phyloP scores from a whole-genome alignment of 345 rosid genomes.

The Geranium brycei region DNA sequence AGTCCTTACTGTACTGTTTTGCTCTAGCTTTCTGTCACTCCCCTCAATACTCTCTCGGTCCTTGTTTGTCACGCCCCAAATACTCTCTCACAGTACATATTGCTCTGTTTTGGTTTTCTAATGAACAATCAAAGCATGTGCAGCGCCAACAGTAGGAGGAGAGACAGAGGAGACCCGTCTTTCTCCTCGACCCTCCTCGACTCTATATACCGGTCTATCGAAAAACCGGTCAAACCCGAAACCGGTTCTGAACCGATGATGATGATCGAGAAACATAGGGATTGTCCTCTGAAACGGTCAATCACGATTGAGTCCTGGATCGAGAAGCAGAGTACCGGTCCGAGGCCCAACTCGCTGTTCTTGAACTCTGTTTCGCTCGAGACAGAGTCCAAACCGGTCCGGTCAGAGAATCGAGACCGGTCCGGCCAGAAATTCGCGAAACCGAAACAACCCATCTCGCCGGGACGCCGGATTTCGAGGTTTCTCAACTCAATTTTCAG shows the following conservation, averaged over 20 bases:
- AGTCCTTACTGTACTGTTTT: too few relatives aligned
- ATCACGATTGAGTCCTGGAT: constrained; percentile 46
- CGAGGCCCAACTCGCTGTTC: constrained; percentile 28
- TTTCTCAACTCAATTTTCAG: constrained; percentile 69
- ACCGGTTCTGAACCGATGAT: too few relatives aligned
- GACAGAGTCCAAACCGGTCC: constrained; percentile 18
- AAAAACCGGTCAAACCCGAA: constrained; percentile 23
- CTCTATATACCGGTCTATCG: constrained; percentile 57
- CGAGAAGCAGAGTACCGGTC: constrained; percentile 26
- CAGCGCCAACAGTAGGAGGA: too few relatives aligned
- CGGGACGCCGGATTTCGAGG: constrained; percentile 52
- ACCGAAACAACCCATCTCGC: constrained; percentile 69
- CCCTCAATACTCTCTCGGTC: too few relatives aligned
- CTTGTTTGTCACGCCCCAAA: too few relatives aligned
- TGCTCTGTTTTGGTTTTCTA: too few relatives aligned
- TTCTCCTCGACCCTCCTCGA: constrained; percentile 80
- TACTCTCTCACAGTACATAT: too few relatives aligned
- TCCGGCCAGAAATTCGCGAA: constrained; percentile 20
- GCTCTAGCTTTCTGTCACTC: too few relatives aligned
- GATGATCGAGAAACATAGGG: neutral
- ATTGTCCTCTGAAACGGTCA: constrained; percentile 22
- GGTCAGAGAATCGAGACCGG: neutral
- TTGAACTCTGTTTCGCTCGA: constrained; percentile 42
- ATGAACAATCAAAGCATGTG: too few relatives aligned
- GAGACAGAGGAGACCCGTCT: constrained; percentile 60